Base-by-base conservation (phyloP, 1,284 basidiomycete species). In the Jaminaea rosea region DNA sequence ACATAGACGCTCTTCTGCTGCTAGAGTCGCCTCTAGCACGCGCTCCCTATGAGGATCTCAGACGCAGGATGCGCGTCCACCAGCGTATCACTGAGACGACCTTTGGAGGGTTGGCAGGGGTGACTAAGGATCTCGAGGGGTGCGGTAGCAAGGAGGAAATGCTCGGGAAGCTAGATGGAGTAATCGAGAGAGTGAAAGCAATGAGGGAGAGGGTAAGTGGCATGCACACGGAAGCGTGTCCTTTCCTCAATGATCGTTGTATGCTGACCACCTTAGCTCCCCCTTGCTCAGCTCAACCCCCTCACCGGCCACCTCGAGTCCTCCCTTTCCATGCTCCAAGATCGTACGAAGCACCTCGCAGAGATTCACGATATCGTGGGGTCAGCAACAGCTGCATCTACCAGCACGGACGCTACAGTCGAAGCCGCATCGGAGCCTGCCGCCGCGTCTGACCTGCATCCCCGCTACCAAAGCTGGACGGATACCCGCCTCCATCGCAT, bases 1-100 rank as follows among this genome's bases (percentile, higher is more conserved):
- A 60, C 39, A 61, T 72, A 2, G 88, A 90, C 47, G 87, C 86
- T 1, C 79, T 85, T n/a, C 77, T 91, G 61, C 80, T 91, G 48
- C 85, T 92, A 56, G 88, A 92, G 74, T 86, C 90, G 65, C 87
- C 88, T 0, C 87, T 90, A 67, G 82, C 81, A n/a, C 79, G 83
- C 61, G 86, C 87, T 62, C 63, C 80, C 73, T 55, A 65, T 19
- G 58, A 70, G 44, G 60, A 65, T 34, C 55, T 71, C 2, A 53
- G 63, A 4, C 50, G 58, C 0, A 56, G 66, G 52, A 58, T 69
- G 13, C 60, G 65, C 28, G 55, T 65, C 8, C 65, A 67, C 32
- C 69, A 72, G 39, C 60, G 69, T 2, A 44, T 68, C 1, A 53
- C 62, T 42, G 66, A 67, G 19, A 50, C 59, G 2, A 67, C 65